Conservation (phyloP, 306 rosid species). For the Rosa chinensis region DNA sequence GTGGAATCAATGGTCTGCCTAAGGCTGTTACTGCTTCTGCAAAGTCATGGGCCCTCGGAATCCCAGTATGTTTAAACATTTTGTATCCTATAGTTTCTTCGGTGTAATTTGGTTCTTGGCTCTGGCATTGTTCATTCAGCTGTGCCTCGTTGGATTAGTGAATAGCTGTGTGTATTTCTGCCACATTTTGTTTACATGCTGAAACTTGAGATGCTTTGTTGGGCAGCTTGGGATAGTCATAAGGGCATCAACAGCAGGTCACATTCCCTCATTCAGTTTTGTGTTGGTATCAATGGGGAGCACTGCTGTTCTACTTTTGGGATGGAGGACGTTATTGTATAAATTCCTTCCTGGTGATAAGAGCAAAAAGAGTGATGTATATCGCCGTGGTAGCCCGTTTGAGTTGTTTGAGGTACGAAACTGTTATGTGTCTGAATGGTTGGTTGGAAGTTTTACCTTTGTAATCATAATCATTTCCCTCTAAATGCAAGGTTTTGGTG, state of each 20-base stretch:
- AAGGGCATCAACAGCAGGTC: constrained; percentile 56
- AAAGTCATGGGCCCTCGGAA: constrained; percentile 89
- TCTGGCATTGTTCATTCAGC: too few species aligned
- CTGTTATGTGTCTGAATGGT: not conserved
- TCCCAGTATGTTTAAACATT: constrained; percentile 60
- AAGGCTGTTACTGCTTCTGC: constrained; percentile 75
- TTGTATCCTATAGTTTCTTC: not conserved
- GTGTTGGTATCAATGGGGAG: constrained; percentile 75
- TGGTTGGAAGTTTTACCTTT: not conserved
- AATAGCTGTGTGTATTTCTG: not conserved
- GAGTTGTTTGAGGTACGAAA: constrained; percentile 82
- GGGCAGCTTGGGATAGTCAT: constrained; percentile 75
- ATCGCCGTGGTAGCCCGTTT: constrained; percentile 85
- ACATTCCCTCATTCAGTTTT: constrained; percentile 62
- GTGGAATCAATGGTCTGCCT: constrained; percentile 72
- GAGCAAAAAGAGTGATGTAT: constrained; percentile 67
- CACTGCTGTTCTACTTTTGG: constrained; percentile 77
- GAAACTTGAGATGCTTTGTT: not conserved
- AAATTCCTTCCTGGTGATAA: constrained; percentile 49
- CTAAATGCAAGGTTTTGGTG: not conserved
- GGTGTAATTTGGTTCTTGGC: not conserved
- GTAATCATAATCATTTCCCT: not conserved
- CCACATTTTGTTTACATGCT: not conserved
- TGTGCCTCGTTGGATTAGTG: not conserved
- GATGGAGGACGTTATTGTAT: constrained; percentile 69